Base-by-base conservation (phyloP, 768 basidiomycete genomes). In the Russula compacta region DNA sequence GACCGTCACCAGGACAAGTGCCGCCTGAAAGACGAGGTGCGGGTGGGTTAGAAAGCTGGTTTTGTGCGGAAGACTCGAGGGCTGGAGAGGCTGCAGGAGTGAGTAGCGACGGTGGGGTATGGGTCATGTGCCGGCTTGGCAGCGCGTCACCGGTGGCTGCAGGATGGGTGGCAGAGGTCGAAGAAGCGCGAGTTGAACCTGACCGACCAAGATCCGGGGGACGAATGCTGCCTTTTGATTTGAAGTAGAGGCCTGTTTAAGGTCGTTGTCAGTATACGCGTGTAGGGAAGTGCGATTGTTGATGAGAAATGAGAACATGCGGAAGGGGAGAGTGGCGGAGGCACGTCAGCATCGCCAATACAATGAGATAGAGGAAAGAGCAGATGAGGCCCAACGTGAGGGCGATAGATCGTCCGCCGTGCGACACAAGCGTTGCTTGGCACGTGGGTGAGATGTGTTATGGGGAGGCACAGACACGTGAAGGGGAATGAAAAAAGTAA, bases 1-100 rank as follows among this genome's bases (percentile, higher is more conserved):
- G 83, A 38, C 97, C 97, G 75, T 98, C 97, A 59, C 97, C 97
- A 4, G 97, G 97, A 74, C 97, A 99, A n/a, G 95, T 95, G 64
- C 89, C 61, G 57, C 52, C 87, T 36, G 71, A 71, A 59, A 47
- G 54, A 44, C 68, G 68, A 17, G 44, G 49, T 7, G 56, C 42
- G 21, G 48, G 40, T 29, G 43, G 49, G 53, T 62, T 55, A n/a
- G 58, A 43, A 15, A 46, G 15, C 67, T 61, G 69, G 64, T 53
- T 57, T 61, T 69, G 67, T 64, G 35, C n/a, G 21, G 62, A 64
- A 54, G 63, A 52, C 29, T 58, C 67, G 68, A 74, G 56, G 66
- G 70, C 70, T 66, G 75, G 70, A 42, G 70, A 68, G 55, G 70
- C 73, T 15, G 70, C 56, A 53, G 71, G 53, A 67, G 68, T 71